Evolutionary conservation across 306 rosid species (phyloP), one percentile per base, ranked within the genome.

Genomic region (Gillenia trifoliata): DNA sequence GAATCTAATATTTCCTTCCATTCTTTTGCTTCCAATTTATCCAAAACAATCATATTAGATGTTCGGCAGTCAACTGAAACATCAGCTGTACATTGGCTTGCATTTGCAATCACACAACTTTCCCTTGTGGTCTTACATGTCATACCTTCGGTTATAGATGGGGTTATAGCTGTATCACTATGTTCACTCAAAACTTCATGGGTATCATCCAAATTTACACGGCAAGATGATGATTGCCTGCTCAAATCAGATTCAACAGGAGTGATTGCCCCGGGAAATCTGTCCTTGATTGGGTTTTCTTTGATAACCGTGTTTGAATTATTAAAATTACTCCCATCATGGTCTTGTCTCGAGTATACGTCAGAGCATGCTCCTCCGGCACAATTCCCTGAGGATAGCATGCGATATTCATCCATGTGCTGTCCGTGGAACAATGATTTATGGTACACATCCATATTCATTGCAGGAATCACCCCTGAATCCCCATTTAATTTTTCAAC

Each of bases 101-200:
- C 82, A 78, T 55, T 80, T 80, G 77, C 96, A 70, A 43, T 73
- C 73, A 75, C 82, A 54, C 80, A 69, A 71, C 65, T 80, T 54
- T 79, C 83, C 25, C 62, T 57, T 50, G 29, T 38, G 41, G 78
- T 66, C 28, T 85, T 79, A 64, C 40, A n/a, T 43, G 56, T 54
- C 41, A 66, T 49, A 71, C 47, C 87, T 83, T 83, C 85, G 15
- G 65, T 61, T 50, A 43, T 72, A 56, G 64, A 65, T 23, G 70
- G 72, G 56, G 79, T 78, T 67, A 83, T 56, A 64, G 25, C n/a
- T 65, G 68, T 43, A 63, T 28, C 81, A 12, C 57, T 74, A 66
- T 76, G 81, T 33, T 75, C 38, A 22, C 31, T 38, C 1, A 64
- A 78, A 59, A 49, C 68, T 47, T 83, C 83, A 72, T 45, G 66